Percentiles rank a stretch among this genome's conserved stretches.
These are phyloP conservation scores for Triticum monococcum DNA, from an alignment of 176 grass and related monocot species.

Conservation along the genomic window DNA sequence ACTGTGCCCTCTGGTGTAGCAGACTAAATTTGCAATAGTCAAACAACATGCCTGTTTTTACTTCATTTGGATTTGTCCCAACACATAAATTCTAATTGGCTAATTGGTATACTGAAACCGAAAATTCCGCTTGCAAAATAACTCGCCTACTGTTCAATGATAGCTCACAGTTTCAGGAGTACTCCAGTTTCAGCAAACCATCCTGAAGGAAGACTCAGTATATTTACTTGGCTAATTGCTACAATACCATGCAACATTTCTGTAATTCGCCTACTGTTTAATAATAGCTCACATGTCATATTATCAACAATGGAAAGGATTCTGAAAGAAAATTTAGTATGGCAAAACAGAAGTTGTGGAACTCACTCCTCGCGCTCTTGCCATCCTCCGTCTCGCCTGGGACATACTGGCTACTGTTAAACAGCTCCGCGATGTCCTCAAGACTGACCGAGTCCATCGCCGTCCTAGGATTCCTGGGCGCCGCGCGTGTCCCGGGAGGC, in stretches of 20 bases:
- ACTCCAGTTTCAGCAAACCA: background rate
- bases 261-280: background rate
- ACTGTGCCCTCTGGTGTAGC: background rate
- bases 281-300: background rate
- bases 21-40: background rate
- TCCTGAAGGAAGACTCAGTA: background rate
- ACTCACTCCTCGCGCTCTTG: constrained; percentile 46
- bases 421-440: constrained; percentile 68
- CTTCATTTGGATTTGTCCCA: background rate
- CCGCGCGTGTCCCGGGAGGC: constrained; percentile 51
- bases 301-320: background rate
- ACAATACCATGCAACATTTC: background rate
- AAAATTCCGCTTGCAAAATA: background rate
- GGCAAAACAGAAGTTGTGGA: background rate
- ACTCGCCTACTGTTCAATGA: background rate
- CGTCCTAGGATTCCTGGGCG: constrained; percentile 83
- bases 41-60: background rate
- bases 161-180: background rate
- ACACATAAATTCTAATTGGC: background rate
- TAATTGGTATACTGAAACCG: background rate
- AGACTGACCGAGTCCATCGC: constrained; percentile 35
- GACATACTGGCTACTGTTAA: constrained; percentile 49
- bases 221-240: background rate
- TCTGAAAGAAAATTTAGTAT: background rate
- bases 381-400: constrained; percentile 37